Conservation (phyloP, 805 yeast species). For the Sugiyamaella marilandica region DNA sequence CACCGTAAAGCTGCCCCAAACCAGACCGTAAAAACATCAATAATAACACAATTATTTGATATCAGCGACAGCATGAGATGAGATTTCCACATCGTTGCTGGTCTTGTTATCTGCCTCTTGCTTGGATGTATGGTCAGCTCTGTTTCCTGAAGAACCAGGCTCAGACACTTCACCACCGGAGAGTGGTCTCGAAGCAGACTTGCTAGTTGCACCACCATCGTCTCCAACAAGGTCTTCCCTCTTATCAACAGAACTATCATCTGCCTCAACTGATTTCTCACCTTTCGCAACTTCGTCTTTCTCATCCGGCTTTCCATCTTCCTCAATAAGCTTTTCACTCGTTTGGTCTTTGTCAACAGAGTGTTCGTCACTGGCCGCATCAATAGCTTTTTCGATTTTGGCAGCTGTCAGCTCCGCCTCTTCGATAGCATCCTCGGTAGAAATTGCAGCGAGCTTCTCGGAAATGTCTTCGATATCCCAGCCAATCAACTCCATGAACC, state of each 20-base stretch:
- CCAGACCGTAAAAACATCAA: neutral
- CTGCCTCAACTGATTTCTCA: too few relatives aligned
- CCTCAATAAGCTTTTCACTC: neutral
- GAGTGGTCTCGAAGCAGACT: too few relatives aligned
- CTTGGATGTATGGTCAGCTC: too few relatives aligned
- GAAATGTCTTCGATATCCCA: conserved; percentile 46
- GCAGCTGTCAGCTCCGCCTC: conserved; percentile 19
- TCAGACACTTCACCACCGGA: neutral
- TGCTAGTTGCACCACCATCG: too few relatives aligned
- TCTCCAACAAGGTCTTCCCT: too few relatives aligned
- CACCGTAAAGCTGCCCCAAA: too few relatives aligned
- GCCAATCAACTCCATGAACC: conserved; percentile 51
- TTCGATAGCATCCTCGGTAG: neutral
- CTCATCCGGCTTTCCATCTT: neutral
- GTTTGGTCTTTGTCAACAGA: neutral
- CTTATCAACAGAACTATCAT: too few relatives aligned
- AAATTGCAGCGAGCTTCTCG: conserved; percentile 5
- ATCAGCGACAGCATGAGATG: too few relatives aligned
- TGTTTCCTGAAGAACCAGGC: neutral
- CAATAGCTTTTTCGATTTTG: conserved; percentile 3
- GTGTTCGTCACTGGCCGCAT: neutral
- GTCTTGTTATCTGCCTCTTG: too few relatives aligned
- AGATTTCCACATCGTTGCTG: too few relatives aligned
- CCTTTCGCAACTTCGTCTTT: neutral
- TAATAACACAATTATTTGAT: too few relatives aligned